Conservation (phyloP, 2,329 filamentous ascomycete species). For the Trichoderma simmonsii region DNA sequence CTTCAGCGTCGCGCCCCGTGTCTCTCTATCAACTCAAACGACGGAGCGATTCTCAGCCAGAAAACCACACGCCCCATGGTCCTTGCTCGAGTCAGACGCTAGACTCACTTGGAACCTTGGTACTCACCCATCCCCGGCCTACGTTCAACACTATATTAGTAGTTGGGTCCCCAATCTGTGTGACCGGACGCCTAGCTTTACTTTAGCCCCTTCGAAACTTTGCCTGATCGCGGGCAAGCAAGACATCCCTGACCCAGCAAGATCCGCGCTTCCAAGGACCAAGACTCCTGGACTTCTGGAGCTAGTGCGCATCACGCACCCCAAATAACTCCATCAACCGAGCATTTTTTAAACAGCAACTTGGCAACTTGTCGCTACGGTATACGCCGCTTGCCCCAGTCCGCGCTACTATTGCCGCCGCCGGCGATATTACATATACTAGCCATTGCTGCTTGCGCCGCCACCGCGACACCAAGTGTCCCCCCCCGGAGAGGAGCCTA, state of each 20-base stretch:
- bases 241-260: constrained; percentile 23
- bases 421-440: constrained; percentile 35
- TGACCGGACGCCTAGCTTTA: constrained; percentile 18
- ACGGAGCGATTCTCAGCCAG: background rate
- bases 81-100: constrained; percentile 29
- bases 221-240: constrained; percentile 26
- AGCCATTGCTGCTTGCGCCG: constrained; percentile 25
- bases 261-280: constrained; percentile 23
- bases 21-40: constrained; percentile 4
- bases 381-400: constrained; percentile 11
- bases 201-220: constrained; percentile 26
- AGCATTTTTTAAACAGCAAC: constrained; percentile 13
- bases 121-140: constrained; percentile 32
- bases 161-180: constrained; percentile 33
- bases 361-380: constrained; percentile 3
- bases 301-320: constrained; percentile 19
- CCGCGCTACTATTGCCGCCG: constrained; percentile 35
- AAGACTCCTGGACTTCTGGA: constrained; percentile 18
- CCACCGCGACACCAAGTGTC: constrained; percentile 31
- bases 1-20: constrained; percentile 8
- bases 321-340: constrained; percentile 7
- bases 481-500: constrained; percentile 21
- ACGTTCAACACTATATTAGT: constrained; percentile 39
- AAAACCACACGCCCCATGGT: constrained; percentile 20
- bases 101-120: constrained; percentile 36